A percentile compares a stretch with the other conserved stretches of the same genome.
These are phyloP conservation scores for Stephanocyclus meneghinianus DNA, from an alignment of 352 stramenopile genomes.

Conservation along the genomic window DNA sequence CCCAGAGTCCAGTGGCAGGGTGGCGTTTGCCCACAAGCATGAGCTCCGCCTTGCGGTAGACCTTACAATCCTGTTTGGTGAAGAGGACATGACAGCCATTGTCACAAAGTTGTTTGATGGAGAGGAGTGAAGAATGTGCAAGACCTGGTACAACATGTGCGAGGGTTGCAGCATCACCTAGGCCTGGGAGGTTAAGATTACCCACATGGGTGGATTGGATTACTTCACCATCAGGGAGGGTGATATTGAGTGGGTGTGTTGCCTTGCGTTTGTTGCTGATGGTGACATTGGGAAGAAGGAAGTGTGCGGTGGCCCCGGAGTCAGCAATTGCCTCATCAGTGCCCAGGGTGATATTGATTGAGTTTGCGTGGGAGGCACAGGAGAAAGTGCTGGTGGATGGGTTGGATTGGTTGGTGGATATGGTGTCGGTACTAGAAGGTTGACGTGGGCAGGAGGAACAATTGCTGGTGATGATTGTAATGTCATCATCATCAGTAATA, in stretches of 20 bases:
- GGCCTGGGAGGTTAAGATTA: constrained; percentile 20
- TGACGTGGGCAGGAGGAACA: too few species aligned
- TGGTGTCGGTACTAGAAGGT: too few species aligned
- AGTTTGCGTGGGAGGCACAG: background rate
- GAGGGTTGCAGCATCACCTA: constrained; percentile 13
- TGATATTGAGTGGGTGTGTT: constrained; percentile 19
- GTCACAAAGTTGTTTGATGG: constrained; percentile 19
- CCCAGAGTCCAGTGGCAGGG: too few species aligned
- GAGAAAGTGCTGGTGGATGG: background rate
- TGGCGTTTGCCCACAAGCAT: background rate
- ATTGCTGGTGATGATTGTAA: constrained; percentile 9
- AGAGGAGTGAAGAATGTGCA: constrained; percentile 15
- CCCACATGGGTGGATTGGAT: constrained; percentile 29
- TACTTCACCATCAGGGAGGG: constrained; percentile 17
- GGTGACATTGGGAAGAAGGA: background rate
- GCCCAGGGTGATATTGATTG: background rate
- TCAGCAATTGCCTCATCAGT: constrained; percentile 5
- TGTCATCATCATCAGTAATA: constrained; percentile 2
- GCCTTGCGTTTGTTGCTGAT: constrained; percentile 1
- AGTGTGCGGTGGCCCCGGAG: background rate
- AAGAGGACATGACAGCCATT: background rate
- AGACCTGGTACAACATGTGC: constrained; percentile 25
- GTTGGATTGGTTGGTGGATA: background rate
- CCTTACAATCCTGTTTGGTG: constrained; percentile 11
- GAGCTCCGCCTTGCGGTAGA: constrained; percentile 4